Percentiles rank a stretch among this genome's conserved stretches.
These are phyloP conservation scores for Penicillium coffeae DNA, from an alignment of 495 filamentous ascomycete genomes.

Conservation along the genomic window DNA sequence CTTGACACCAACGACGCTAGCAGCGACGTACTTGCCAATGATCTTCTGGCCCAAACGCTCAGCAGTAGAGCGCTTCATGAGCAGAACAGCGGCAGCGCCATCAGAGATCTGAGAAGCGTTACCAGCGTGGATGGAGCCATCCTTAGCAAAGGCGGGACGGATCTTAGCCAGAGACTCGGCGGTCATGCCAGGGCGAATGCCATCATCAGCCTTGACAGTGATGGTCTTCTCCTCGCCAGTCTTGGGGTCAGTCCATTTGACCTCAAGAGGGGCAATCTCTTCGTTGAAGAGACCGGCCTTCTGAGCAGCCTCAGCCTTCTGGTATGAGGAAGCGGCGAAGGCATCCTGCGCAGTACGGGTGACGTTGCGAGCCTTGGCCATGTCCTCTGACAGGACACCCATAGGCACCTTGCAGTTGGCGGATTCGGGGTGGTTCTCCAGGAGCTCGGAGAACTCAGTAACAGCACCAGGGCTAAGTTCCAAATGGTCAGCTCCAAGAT, in stretches of 20 bases:
- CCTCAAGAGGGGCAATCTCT: slow-evolving; percentile 83
- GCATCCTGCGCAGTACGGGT: slow-evolving; percentile 72
- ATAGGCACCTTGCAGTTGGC: slow-evolving; percentile 98
- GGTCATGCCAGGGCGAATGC: slow-evolving; percentile 80
- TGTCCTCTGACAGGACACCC: slow-evolving; percentile 89
- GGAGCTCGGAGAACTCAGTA: slow-evolving; percentile 88
- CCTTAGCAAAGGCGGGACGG: slow-evolving; percentile 83
- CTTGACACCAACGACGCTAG: slow-evolving; percentile 81
- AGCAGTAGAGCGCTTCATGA: slow-evolving; percentile 94
- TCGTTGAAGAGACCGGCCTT: slow-evolving; percentile 84
- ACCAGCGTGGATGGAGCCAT: slow-evolving; percentile 90
- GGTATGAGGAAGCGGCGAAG: slow-evolving; percentile 86
- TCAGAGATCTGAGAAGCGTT: slow-evolving; percentile 95
- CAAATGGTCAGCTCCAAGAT: neutral
- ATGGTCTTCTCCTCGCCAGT: slow-evolving; percentile 78
- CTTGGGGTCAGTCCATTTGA: slow-evolving; percentile 85
- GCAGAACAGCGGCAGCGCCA: slow-evolving; percentile 88
- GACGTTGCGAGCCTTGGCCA: slow-evolving; percentile 82
- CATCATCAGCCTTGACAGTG: slow-evolving; percentile 82
- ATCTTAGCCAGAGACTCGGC: slow-evolving; percentile 85
- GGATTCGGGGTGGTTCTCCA: slow-evolving; percentile 77
- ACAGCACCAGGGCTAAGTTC: slow-evolving; percentile 70
- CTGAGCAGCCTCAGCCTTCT: slow-evolving; percentile 85
- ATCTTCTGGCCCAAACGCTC: slow-evolving; percentile 83
- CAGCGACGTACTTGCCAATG: slow-evolving; percentile 83